These are phyloP conservation scores for Lactifluus pinguis DNA, from an alignment of 768 basidiomycete species.

Conservation along the genomic window DNA sequence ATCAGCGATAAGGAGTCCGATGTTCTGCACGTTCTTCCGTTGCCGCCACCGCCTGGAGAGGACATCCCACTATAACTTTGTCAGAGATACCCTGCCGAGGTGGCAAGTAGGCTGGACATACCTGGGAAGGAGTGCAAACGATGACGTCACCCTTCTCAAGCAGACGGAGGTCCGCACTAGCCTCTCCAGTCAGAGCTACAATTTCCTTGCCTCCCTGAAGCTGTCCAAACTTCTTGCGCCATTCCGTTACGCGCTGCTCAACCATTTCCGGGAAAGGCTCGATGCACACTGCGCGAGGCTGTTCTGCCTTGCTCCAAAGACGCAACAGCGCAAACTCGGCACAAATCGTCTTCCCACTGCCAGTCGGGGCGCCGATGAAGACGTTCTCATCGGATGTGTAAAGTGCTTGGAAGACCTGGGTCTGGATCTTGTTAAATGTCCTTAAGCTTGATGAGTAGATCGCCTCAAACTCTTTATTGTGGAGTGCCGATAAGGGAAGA, in stretches of 20 bases:
- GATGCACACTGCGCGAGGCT: conserved; percentile 83
- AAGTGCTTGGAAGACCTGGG: conserved; percentile 96
- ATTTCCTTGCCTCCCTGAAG: conserved; percentile 92
- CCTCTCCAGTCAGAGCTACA: conserved; percentile 88
- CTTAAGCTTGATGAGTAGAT: conserved; percentile 75
- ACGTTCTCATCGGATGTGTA: conserved; percentile 96
- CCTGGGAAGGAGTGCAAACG: conserved; percentile 88
- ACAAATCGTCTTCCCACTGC: conserved; percentile 94
- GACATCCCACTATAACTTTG: conserved; percentile 72
- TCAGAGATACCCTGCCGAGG: not conserved
- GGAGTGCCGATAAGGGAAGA: conserved; percentile 81
- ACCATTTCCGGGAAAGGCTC: conserved; percentile 99
- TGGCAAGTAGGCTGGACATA: conserved; percentile 28
- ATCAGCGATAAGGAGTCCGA: conserved; percentile 89
- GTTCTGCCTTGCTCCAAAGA: conserved; percentile 85
- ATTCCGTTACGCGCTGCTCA: conserved; percentile 80
- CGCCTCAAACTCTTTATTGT: conserved; percentile 86
- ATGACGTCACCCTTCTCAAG: conserved; percentile 90
- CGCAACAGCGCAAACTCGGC: conserved; percentile 93
- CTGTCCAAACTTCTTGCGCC: conserved; percentile 73
- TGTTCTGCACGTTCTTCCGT: conserved; percentile 90
- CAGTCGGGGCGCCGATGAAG: conserved; percentile 93
- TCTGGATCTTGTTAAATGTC: conserved; percentile 98
- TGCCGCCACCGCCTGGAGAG: conserved; percentile 93
- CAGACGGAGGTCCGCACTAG: conserved; percentile 80